phyloP scores from a whole-genome alignment of 2,329 filamentous ascomycete species.

The Phialemonium atrogriseum region DNA sequence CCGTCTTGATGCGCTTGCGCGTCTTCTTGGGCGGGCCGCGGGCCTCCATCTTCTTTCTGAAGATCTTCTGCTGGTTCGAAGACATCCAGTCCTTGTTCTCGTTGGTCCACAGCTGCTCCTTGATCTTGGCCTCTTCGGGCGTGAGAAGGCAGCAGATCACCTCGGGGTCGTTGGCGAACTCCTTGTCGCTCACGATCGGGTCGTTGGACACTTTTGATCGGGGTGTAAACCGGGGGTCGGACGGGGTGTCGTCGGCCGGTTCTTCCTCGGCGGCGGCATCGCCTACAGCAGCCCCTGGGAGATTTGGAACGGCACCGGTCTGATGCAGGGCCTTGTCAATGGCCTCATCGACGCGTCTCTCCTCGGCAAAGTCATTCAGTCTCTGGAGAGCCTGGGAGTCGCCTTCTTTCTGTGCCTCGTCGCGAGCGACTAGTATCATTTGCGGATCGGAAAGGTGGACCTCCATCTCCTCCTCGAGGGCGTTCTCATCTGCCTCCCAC shows the following conservation, averaged over 20 bases:
- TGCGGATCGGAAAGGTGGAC: constrained; percentile 58
- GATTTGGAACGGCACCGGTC: not conserved
- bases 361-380: constrained; percentile 1
- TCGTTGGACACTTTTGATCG: constrained; percentile 37
- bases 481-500: constrained; percentile 54
- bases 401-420: constrained; percentile 3
- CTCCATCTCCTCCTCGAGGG: constrained; percentile 62
- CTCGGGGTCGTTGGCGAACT: constrained; percentile 86
- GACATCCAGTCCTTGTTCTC: constrained; percentile 92
- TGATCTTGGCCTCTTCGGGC: constrained; percentile 66
- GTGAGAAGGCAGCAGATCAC: constrained; percentile 71
- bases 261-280: not conserved
- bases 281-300: not conserved
- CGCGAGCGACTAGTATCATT: constrained; percentile 24
- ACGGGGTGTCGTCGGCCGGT: constrained; percentile 4
- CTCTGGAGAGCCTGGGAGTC: not conserved
- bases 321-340: not conserved
- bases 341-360: not conserved
- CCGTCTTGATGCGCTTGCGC: constrained; percentile 44
- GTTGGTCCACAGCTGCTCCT: constrained; percentile 90
- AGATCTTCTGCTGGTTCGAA: constrained; percentile 70
- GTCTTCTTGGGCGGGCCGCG: constrained; percentile 23
- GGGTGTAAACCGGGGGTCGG: not conserved
- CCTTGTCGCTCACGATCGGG: constrained; percentile 63
- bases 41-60: constrained; percentile 45